Evolutionary conservation across 2,329 filamentous ascomycete genomes (phyloP).

Genomic region (Immersiporthe knoxdaviesiana): DNA sequence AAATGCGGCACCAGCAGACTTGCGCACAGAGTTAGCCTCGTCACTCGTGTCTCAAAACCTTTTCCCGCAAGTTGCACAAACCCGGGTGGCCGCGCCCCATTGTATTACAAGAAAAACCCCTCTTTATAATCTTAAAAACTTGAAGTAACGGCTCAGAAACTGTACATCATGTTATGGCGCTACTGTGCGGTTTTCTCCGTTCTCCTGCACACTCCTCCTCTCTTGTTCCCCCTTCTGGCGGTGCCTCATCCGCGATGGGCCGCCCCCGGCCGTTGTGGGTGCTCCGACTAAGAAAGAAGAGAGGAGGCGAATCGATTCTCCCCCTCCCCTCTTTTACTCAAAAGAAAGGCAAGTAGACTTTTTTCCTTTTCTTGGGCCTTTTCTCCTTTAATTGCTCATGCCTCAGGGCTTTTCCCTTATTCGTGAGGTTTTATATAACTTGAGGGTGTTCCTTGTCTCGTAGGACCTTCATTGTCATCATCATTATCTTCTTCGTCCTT

Average conservation of each 20-base stretch:
- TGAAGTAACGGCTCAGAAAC: neutral
- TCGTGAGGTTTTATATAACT: no score
- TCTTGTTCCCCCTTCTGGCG: neutral
- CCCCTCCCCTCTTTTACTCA: no score
- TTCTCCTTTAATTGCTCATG: neutral
- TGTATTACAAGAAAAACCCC: no score
- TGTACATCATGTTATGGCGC: neutral
- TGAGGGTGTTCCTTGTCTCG: no score
- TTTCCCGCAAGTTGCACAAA: no score
- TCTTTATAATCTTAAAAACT: neutral
- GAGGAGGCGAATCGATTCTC: neutral
- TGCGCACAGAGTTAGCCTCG: neutral
- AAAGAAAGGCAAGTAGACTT: neutral
- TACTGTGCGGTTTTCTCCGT: neutral
- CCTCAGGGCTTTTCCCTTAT: no score
- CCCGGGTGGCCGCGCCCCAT: no score
- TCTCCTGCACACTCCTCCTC: neutral
- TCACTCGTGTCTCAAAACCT: neutral
- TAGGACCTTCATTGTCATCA: no score
- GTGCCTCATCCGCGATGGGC: slow-evolving; percentile 14
- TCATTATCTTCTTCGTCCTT: no score
- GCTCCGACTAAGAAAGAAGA: neutral
- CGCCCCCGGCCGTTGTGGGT: neutral
- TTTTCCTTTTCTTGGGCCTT: no score
- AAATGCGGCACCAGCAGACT: neutral